phyloP scores from a whole-genome alignment of 257 asterid species.

The Solanum chilense region DNA sequence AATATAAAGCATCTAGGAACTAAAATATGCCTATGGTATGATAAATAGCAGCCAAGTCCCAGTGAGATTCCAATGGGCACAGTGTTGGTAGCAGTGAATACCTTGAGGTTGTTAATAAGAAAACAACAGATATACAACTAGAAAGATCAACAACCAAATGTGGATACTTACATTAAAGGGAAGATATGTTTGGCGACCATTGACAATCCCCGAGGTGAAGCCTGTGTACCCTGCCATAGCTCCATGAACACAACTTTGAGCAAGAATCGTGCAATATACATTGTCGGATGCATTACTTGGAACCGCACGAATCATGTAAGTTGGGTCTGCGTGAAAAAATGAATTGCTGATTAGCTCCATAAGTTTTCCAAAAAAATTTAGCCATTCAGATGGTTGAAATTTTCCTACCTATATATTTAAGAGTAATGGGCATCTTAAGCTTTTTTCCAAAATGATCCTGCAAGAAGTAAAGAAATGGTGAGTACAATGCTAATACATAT shows the following conservation, averaged over 20 bases:
- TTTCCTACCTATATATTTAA: slow-evolving; percentile 34
- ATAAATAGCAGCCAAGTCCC: background rate
- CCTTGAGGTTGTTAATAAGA: background rate
- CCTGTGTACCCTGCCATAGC: slow-evolving; percentile 48
- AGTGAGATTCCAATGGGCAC: background rate
- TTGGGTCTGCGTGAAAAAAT: slow-evolving; percentile 26
- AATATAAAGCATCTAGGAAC: background rate
- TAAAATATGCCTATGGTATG: background rate
- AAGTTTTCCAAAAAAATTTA: background rate
- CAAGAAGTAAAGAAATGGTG: slow-evolving; percentile 6
- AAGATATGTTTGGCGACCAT: slow-evolving; percentile 39
- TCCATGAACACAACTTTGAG: slow-evolving; percentile 53
- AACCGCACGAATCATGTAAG: slow-evolving; percentile 50
- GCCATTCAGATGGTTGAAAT: background rate
- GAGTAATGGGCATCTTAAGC: slow-evolving; percentile 18
- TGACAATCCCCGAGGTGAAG: slow-evolving; percentile 36
- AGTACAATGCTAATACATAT: background rate
- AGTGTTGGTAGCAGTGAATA: background rate
- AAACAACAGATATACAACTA: background rate
- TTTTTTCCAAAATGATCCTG: slow-evolving; percentile 31
- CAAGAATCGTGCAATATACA: slow-evolving; percentile 46
- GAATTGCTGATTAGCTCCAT: background rate
- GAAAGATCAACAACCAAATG: background rate
- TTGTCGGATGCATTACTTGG: slow-evolving; percentile 51
- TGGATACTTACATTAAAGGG: slow-evolving; percentile 33